Conservation (phyloP, 768 basidiomycete species). For the Albatrellus ellisii region DNA sequence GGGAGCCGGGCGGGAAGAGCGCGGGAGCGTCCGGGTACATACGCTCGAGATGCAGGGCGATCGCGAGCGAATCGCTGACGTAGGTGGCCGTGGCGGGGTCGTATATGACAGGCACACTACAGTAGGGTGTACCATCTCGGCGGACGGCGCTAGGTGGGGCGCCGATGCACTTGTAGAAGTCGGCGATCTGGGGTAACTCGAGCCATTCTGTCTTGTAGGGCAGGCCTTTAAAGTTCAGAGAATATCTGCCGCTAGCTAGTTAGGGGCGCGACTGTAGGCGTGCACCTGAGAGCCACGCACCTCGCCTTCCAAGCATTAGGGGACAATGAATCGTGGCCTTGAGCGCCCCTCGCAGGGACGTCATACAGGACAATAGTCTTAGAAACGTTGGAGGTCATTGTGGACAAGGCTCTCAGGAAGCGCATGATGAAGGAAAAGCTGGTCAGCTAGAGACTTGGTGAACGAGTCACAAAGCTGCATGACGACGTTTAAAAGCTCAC, state of each 20-base stretch:
- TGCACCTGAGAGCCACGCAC: not conserved
- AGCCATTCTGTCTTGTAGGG: slow-evolving; percentile 23
- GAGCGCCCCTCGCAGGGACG: not conserved
- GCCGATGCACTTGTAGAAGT: slow-evolving; percentile 17
- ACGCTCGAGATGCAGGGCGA: not conserved
- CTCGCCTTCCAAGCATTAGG: not conserved
- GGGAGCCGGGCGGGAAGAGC: not conserved
- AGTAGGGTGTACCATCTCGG: not conserved
- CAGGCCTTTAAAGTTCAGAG: slow-evolving; percentile 21
- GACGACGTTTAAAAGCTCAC: too few relatives aligned
- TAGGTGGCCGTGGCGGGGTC: not conserved
- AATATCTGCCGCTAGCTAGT: slow-evolving; percentile 15
- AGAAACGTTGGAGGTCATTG: not conserved
- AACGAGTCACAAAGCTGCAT: too few relatives aligned
- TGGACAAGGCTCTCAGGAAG: too few relatives aligned
- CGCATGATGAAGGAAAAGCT: too few relatives aligned
- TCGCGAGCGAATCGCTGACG: not conserved
- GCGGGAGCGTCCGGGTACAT: not conserved
- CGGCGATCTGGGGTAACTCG: slow-evolving; percentile 22
- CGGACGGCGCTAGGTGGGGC: slow-evolving; percentile 12
- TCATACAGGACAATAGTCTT: not conserved
- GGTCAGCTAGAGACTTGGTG: too few relatives aligned
- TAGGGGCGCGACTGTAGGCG: not conserved
- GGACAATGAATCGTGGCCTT: not conserved
- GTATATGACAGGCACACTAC: not conserved